Evolutionary conservation across 2,329 filamentous ascomycete species (phyloP), one percentile per base, ranked within the genome.

Genomic region (Lasiodiplodia citricola): DNA sequence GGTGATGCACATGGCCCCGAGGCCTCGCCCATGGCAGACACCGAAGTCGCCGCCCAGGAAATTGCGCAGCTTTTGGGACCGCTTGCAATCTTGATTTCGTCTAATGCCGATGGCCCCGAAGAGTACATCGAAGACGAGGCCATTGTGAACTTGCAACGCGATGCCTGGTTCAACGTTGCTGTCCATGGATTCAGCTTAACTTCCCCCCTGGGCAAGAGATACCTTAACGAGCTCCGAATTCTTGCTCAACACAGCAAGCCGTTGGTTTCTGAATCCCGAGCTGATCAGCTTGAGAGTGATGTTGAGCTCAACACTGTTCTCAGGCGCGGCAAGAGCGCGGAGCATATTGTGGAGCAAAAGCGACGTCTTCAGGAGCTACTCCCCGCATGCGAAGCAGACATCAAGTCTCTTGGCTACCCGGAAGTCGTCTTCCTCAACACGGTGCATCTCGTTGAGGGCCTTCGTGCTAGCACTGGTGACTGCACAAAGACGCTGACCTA

Each of bases 121-220:
- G 90, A 95, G 69, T 74, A 80, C 23, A 76, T 80, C 50, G 78
- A 83, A 16, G 77, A 81, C 37, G 75, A 85, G 38, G 76, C 76
- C 6, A 88, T 89, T 8, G 87, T 92, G 70, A 87, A 88, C 31
- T 82, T 96, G 68, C 87, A 96, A 73, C 90, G 95, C 65, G 94
- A 99, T 83, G 93, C 93, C 5, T 99, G 96, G 96, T 98, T 97
- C 82, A 99, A 99, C 75, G 93, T 98, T 71, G 92, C 94, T 25
- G 92, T 97, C 0, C 96, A 99, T 78, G 96, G 94, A 4, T 97
- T 98, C 77, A 91, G 90, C 11, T 85, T 91, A 13, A 87, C 87
- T 18, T 95, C 93, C 0, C 87, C 90, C 18, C 87, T 92, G 67
- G 92, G 91, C 21, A 91, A 90, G 76, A 87, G 88, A 72, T 89